phyloP scores from a whole-genome alignment of 2,329 filamentous ascomycete genomes.

The Xylaria sp. region DNA sequence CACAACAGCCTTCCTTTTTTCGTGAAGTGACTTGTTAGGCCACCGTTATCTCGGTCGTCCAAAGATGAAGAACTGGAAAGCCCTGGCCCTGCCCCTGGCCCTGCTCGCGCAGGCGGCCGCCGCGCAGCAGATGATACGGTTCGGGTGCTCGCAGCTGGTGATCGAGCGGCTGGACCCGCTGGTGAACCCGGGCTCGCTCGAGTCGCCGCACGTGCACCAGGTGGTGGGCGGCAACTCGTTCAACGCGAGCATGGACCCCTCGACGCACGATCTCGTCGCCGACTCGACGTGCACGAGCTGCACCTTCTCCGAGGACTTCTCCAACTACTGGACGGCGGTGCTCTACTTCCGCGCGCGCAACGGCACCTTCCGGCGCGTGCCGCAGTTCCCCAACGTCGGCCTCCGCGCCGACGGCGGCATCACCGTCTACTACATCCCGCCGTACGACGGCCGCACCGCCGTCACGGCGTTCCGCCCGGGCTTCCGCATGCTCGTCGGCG shows the following conservation, averaged over 20 bases:
- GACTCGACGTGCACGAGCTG: slow-evolving; percentile 35
- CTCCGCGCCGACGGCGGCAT: slow-evolving; percentile 33
- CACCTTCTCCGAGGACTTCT: slow-evolving; percentile 33
- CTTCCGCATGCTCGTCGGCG: slow-evolving; percentile 51
- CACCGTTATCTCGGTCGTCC: not conserved
- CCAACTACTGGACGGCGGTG: slow-evolving; percentile 35
- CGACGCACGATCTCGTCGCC: slow-evolving; percentile 26
- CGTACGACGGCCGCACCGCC: slow-evolving; percentile 39
- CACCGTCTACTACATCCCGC: slow-evolving; percentile 37
- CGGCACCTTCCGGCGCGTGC: slow-evolving; percentile 34
- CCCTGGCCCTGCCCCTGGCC: slow-evolving; percentile 17
- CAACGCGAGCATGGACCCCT: slow-evolving; percentile 32
- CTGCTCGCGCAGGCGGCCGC: slow-evolving; percentile 23
- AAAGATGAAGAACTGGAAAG: slow-evolving; percentile 30
- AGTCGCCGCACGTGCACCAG: slow-evolving; percentile 36
- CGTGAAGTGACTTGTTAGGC: not conserved
- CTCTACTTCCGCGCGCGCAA: slow-evolving; percentile 32
- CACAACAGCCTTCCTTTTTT: slow-evolving; percentile 1
- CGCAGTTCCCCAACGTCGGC: slow-evolving; percentile 34
- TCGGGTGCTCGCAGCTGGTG: slow-evolving; percentile 36
- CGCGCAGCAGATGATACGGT: slow-evolving; percentile 40
- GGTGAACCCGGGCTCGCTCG: slow-evolving; percentile 31
- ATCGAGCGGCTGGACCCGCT: slow-evolving; percentile 37
- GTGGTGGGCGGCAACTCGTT: slow-evolving; percentile 37
- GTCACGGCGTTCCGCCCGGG: slow-evolving; percentile 48